A percentile compares a stretch with the other conserved stretches of the same genome.
These are phyloP conservation scores for Gaeumannomyces sp. DNA, from an alignment of 2,329 filamentous ascomycete genomes.

Conservation along the genomic window DNA sequence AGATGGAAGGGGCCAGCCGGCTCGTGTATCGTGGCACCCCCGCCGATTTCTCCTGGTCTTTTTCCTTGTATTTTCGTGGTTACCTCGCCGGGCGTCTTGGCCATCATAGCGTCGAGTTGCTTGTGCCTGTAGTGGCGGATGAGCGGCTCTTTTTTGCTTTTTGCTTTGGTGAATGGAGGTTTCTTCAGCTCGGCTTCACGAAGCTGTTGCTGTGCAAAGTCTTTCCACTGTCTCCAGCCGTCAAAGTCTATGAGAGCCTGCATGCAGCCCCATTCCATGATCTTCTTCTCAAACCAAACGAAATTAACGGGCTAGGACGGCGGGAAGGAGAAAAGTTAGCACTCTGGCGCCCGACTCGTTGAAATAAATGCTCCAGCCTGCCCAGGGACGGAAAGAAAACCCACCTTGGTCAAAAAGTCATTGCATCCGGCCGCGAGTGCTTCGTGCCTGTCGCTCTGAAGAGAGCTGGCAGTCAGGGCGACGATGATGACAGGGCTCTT, in stretches of 20 bases:
- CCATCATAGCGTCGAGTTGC: not conserved
- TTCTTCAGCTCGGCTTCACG: conserved; percentile 38
- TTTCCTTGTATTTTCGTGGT: too few relatives aligned
- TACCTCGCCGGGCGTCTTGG: too few relatives aligned
- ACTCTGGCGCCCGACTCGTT: conserved; percentile 12
- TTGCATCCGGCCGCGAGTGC: conserved; percentile 94
- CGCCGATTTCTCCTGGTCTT: not conserved
- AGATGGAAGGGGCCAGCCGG: too few relatives aligned
- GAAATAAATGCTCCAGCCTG: not conserved
- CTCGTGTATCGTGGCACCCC: not conserved
- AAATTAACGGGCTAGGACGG: conserved; percentile 79
- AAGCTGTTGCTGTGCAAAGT: conserved; percentile 53
- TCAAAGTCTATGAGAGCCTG: conserved; percentile 98
- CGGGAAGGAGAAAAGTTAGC: conserved; percentile 10
- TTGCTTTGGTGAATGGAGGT: conserved; percentile 29
- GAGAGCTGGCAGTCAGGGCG: conserved; percentile 84
- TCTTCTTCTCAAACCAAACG: conserved; percentile 93
- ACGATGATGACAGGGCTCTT: conserved; percentile 98
- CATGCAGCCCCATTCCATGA: conserved; percentile 99
- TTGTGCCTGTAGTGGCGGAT: conserved; percentile 25
- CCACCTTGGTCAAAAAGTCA: conserved; percentile 94
- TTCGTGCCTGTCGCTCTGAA: conserved; percentile 93
- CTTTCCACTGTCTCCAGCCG: conserved; percentile 96
- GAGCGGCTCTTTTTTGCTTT: conserved; percentile 40
- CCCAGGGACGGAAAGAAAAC: conserved; percentile 16